phyloP scores from a whole-genome alignment of 163 green algal genomes.

The Chlorella variabilis region DNA sequence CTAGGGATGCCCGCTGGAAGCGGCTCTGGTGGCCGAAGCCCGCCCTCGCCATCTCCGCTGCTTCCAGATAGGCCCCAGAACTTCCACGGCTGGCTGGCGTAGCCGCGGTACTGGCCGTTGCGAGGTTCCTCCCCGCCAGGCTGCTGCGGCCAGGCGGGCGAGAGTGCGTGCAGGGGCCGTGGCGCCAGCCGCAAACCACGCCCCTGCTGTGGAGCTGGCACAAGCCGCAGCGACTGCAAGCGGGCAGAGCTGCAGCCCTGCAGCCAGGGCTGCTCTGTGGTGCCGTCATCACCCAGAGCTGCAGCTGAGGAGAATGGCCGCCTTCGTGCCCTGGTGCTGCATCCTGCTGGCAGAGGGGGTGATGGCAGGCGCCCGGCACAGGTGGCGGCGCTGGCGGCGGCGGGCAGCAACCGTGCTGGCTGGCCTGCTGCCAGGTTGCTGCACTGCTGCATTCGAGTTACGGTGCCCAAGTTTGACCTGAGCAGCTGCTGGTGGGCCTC shows the following conservation, averaged over 20 bases:
- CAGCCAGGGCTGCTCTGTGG: background rate
- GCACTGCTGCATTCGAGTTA: background rate
- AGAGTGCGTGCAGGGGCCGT: background rate
- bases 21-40: background rate
- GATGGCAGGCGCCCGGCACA: background rate
- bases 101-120: background rate
- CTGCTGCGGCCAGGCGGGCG: constrained; percentile 5
- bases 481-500: background rate
- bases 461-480: background rate
- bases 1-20: constrained; percentile 8
- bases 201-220: background rate
- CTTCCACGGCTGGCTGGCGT: constrained; percentile 25
- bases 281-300: background rate
- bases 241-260: background rate
- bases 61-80: constrained; percentile 6
- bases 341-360: background rate
- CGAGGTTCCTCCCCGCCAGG: background rate
- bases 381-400: background rate
- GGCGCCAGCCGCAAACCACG: background rate
- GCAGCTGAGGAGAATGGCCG: background rate
- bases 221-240: background rate
- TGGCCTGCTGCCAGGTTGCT: background rate
- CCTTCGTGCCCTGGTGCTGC: too few species aligned
- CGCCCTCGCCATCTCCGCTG: background rate
- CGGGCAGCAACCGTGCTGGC: background rate